Evolutionary conservation across 129 eudicot species (phyloP), one percentile per base, ranked within the genome.

Genomic region (Lactuca saligna): DNA sequence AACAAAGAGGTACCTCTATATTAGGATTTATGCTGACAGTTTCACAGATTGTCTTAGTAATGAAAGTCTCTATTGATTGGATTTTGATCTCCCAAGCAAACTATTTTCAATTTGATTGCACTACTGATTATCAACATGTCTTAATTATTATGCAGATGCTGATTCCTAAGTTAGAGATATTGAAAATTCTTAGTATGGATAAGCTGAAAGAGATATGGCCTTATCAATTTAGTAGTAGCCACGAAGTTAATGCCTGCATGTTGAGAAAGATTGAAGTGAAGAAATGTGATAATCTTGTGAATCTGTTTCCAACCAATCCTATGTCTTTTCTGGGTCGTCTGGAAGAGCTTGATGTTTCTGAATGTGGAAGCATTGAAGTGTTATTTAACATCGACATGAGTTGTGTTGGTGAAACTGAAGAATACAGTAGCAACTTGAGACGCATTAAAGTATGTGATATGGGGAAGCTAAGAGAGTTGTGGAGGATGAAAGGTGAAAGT

Each of bases 281-380:
- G 0, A 2, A 0, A 8, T 70, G 74, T 57, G 32, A 70, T 41
- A 25, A 29, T 69, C 44, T 69, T 20, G 57, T 13, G 31, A 69
- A 39, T 39, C 4, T 69, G 32, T 69, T 69, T 69, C 74, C 74
- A 5, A 55, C 25, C 31, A 69, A 69, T 57, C 56, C 74, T 1
- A 69, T 69, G 74, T 8, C 16, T 6, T 12, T 25, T 37, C 7
- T 69, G 12, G 12, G 29, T 25, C 56, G 13, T 56, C 51, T 69
- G 0, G 56, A 69, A 56, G 12, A 7, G 29, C 64, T 69, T 39
- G 0, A 0, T 0, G 64, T 69, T 56, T 2, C 0, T 0, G 2
- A 0, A 6, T 68, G 61, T 54, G 53, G 34, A 33, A 50, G 29
- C 33, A 4, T 69, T 57, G 65, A 57, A 57, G 65, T 17, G 33